Evolutionary conservation across 2,329 filamentous ascomycete genomes (phyloP).

Genomic region (Simplicillium aogashimaense): DNA sequence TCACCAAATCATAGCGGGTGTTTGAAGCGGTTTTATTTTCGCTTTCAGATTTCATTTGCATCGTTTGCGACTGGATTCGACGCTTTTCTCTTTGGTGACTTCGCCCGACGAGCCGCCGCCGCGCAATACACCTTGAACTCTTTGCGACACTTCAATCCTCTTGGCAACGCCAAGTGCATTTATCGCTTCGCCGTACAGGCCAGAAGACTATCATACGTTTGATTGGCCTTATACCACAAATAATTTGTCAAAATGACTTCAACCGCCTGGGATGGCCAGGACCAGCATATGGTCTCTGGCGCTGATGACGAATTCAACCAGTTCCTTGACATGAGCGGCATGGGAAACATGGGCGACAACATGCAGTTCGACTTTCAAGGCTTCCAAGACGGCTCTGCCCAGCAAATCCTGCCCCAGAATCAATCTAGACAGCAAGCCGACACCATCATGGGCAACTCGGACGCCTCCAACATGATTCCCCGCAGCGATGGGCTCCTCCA

Average conservation of each 20-base stretch:
- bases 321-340: conserved; percentile 50
- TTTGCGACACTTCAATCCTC: not conserved
- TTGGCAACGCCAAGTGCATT: not conserved
- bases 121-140: not conserved
- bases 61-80: no score
- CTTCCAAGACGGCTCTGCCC: conserved; percentile 33
- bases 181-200: no score
- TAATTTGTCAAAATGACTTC: conserved; percentile 37
- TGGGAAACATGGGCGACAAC: conserved; percentile 40
- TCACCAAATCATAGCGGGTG: no score
- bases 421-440: conserved; percentile 20
- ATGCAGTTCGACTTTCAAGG: conserved; percentile 52
- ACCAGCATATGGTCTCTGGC: conserved; percentile 39
- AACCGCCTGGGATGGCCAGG: conserved; percentile 44
- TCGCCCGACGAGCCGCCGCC: no score
- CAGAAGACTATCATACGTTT: no score
- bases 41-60: no score
- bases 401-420: conserved; percentile 12
- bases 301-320: conserved; percentile 55
- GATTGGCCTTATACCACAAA: no score
- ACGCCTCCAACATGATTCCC: conserved; percentile 18
- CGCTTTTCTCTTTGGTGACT: no score
- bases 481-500: conserved; percentile 26
- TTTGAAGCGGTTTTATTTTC: no score
- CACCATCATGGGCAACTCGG: conserved; percentile 23